These are phyloP conservation scores for Chlorencoelia australis DNA, from an alignment of 2,329 filamentous ascomycete species.

Conservation along the genomic window DNA sequence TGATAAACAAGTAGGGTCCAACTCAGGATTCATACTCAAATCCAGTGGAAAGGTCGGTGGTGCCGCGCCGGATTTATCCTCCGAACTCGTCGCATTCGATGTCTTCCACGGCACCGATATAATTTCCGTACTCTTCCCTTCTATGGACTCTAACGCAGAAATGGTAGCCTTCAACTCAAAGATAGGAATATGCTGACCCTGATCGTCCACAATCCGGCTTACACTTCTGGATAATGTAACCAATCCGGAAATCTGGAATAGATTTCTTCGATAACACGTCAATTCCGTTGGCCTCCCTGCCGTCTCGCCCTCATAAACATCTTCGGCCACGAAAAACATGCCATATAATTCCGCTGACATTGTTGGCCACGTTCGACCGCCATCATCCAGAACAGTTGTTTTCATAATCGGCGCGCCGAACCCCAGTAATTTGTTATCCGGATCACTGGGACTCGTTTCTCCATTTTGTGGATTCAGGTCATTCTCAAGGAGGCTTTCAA, in stretches of 20 bases:
- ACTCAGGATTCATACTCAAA: conserved; percentile 48
- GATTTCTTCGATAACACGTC: conserved; percentile 88
- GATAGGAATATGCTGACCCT: conserved; percentile 67
- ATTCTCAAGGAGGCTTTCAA: conserved; percentile 31
- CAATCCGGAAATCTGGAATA: conserved; percentile 89
- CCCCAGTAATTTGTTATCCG: conserved; percentile 63
- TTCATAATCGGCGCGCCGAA: conserved; percentile 57
- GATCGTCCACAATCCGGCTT: conserved; percentile 63
- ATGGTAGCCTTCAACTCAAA: conserved; percentile 74
- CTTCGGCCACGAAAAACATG: conserved; percentile 79
- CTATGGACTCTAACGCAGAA: conserved; percentile 81
- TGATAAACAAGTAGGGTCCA: conserved; percentile 69
- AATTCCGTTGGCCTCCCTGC: conserved; percentile 60
- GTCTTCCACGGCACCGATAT: conserved; percentile 96
- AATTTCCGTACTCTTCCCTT: conserved; percentile 84
- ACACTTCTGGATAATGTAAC: conserved; percentile 67
- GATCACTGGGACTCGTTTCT: conserved; percentile 29
- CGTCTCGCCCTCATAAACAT: conserved; percentile 49
- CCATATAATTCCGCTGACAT: conserved; percentile 71
- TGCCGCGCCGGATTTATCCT: conserved; percentile 35
- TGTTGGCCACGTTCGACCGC: conserved; percentile 51
- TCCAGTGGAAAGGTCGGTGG: conserved; percentile 48
- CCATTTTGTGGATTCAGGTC: conserved; percentile 13
- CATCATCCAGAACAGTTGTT: conserved; percentile 54
- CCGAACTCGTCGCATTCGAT: conserved; percentile 15